A percentile compares a stretch with the other conserved stretches of the same genome.
Evolutionary conservation across 2,329 filamentous ascomycete genomes (phyloP).

Genomic region (Hypoxylon sp.): DNA sequence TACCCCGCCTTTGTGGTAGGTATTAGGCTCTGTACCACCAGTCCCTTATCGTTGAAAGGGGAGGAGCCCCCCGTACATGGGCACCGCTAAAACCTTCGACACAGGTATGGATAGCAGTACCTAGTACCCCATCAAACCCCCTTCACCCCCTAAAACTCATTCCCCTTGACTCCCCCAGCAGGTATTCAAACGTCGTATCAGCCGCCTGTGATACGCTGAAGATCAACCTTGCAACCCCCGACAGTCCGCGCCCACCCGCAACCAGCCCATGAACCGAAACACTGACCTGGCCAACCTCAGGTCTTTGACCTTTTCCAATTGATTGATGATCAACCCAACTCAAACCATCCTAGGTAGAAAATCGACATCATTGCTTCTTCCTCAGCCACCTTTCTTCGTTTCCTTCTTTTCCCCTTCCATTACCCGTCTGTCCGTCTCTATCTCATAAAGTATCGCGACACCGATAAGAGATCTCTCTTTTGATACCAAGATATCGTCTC

Average conservation of each 20-base stretch:
- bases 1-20: constrained; percentile 41
- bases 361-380: constrained; percentile 42
- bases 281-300: constrained; percentile 34
- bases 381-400: constrained; percentile 35
- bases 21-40: constrained; percentile 6
- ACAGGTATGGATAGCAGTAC: constrained; percentile 3
- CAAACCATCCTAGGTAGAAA: constrained; percentile 38
- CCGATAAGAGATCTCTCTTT: constrained; percentile 31
- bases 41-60: constrained; percentile 27
- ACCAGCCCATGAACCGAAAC: constrained; percentile 33
- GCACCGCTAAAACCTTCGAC: constrained; percentile 18
- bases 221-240: constrained; percentile 5
- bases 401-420: constrained; percentile 20
- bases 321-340: constrained; percentile 40
- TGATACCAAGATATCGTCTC: constrained; percentile 33
- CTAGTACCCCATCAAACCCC: constrained; percentile 5
- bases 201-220: constrained; percentile 30
- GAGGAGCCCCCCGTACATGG: constrained; percentile 4
- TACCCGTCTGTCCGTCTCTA: constrained; percentile 8
- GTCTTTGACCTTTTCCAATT: constrained; percentile 43
- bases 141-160: constrained; percentile 12
- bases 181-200: constrained; percentile 16
- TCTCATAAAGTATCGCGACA: constrained; percentile 25
- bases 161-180: neutral
- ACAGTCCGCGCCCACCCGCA: constrained; percentile 16